These are phyloP conservation scores for Rhynchospora pubera DNA, from an alignment of 176 grass and related monocot species.

Conservation along the genomic window DNA sequence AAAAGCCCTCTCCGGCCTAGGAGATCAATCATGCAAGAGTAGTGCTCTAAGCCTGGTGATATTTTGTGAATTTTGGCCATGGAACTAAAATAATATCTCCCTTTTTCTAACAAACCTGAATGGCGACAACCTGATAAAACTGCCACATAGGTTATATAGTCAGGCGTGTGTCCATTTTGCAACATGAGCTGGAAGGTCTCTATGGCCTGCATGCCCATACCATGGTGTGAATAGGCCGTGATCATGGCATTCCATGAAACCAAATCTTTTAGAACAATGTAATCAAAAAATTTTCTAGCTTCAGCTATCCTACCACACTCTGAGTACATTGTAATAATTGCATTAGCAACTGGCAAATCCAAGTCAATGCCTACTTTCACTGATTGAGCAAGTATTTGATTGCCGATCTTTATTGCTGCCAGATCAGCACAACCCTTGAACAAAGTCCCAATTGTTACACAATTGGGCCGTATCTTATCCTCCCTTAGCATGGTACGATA, in stretches of 20 bases:
- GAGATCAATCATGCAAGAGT: constrained; percentile 95
- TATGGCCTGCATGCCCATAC: constrained; percentile 74
- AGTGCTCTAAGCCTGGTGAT: constrained; percentile 73
- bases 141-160: constrained; percentile 95
- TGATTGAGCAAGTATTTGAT: constrained; percentile 61
- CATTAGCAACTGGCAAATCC: constrained; percentile 54
- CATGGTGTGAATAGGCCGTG: constrained; percentile 89
- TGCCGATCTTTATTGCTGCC: constrained; percentile 66
- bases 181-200: constrained; percentile 63
- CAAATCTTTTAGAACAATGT: constrained; percentile 61
- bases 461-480: constrained; percentile 60
- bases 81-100: constrained; percentile 72
- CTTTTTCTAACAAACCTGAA: constrained; percentile 64
- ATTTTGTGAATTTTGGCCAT: constrained; percentile 60
- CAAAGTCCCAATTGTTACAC: constrained; percentile 80
- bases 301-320: constrained; percentile 82
- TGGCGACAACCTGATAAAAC: constrained; percentile 84
- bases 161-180: constrained; percentile 45
- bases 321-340: constrained; percentile 91
- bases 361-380: constrained; percentile 59
- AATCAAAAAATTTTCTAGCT: constrained; percentile 56
- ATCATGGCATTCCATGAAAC: constrained; percentile 98
- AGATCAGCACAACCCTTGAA: constrained; percentile 76
- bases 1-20: constrained; percentile 62
- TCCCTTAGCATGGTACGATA: constrained; percentile 53